Evolutionary conservation across 768 basidiomycete species (phyloP).

Genomic region (Coprinellus aureogranulatus): DNA sequence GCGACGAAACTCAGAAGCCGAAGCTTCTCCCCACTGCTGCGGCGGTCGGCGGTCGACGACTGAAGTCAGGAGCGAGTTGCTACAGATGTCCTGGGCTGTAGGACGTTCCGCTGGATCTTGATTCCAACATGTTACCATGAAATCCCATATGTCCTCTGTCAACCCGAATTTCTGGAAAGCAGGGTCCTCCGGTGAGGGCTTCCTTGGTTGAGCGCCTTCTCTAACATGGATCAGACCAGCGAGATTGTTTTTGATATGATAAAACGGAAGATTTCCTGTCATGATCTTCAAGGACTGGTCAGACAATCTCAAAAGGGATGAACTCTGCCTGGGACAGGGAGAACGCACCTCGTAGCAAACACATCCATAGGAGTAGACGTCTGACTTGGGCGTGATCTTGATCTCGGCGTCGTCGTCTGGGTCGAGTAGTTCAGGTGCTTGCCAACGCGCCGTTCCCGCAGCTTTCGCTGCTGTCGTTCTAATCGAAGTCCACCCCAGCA

Average conservation of each 20-base stretch:
- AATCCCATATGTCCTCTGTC: neutral
- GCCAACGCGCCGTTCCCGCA: slow-evolving; percentile 13
- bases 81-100: neutral
- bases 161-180: neutral
- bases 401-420: slow-evolving; percentile 4
- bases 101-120: neutral
- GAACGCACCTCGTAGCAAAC: slow-evolving; percentile 9
- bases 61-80: neutral
- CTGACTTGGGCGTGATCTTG: neutral
- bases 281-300: slow-evolving; percentile 1
- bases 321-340: neutral
- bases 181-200: neutral
- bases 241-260: slow-evolving; percentile 7
- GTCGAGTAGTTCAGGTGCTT: slow-evolving; percentile 12
- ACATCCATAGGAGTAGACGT: slow-evolving; percentile 12
- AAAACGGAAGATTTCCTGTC: slow-evolving; percentile 20
- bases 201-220: neutral
- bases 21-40: neutral
- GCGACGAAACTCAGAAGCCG: neutral
- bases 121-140: neutral
- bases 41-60: neutral
- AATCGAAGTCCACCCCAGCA: slow-evolving; percentile 9
- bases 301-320: neutral
- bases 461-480: slow-evolving; percentile 1
- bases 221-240: neutral